A percentile compares a stretch with the other conserved stretches of the same genome.
phyloP scores from a whole-genome alignment of 306 rosid genomes.

The Alnus rubra region DNA sequence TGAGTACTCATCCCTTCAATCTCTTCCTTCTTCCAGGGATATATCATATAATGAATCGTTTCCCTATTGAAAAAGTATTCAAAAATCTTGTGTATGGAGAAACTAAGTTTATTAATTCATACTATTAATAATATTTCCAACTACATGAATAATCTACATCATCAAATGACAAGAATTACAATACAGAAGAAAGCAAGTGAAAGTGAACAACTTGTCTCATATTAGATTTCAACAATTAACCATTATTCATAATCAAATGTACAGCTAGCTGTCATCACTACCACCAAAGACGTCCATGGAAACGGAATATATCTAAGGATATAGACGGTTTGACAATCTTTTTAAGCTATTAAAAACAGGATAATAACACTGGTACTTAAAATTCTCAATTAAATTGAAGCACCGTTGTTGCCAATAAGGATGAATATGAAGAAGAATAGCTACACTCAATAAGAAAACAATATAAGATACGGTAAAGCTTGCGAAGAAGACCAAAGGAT shows the following conservation, averaged over 20 bases:
- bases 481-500: background rate
- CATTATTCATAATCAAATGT: background rate
- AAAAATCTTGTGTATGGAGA: no score
- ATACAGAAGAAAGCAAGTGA: no score
- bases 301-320: background rate
- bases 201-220: background rate
- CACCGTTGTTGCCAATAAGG: background rate
- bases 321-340: background rate
- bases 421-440: background rate
- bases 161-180: no score
- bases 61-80: no score
- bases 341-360: no score
- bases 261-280: background rate
- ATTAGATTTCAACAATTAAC: background rate
- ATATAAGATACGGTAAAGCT: background rate
- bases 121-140: no score
- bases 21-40: no score
- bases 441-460: background rate
- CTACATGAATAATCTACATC: no score
- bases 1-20: constrained; percentile 35
- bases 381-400: constrained; percentile 1
- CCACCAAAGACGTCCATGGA: background rate
- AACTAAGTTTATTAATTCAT: no score
- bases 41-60: no score
- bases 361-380: background rate